These are phyloP conservation scores for Periconia digitata DNA, from an alignment of 2,329 filamentous ascomycete genomes.

Conservation along the genomic window DNA sequence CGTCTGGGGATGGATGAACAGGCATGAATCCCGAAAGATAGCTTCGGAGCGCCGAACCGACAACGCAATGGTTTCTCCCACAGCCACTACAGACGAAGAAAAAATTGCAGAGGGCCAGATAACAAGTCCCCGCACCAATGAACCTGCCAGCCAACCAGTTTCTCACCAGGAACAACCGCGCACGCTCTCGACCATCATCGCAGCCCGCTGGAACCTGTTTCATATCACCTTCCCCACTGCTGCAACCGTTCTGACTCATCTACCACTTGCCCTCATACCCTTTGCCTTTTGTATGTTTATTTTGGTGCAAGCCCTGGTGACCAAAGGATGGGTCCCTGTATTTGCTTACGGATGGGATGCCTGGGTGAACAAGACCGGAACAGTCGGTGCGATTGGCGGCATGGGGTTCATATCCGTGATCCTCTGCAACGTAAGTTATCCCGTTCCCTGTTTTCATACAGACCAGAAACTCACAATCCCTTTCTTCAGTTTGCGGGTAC, in stretches of 20 bases:
- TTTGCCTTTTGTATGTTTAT: constrained; percentile 77
- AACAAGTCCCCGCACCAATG: not conserved
- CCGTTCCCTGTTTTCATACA: not conserved
- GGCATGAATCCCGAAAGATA: constrained; percentile 64
- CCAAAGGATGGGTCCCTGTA: constrained; percentile 72
- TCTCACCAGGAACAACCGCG: constrained; percentile 17
- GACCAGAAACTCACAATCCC: not conserved
- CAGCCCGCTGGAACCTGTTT: constrained; percentile 57
- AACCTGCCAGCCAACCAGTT: too few species aligned
- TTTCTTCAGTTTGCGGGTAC: constrained; percentile 68
- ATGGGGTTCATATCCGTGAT: constrained; percentile 74
- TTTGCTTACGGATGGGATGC: constrained; percentile 75
- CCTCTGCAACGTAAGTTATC: constrained; percentile 65
- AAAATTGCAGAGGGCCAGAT: constrained; percentile 2
- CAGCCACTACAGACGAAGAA: not conserved
- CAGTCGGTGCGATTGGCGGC: constrained; percentile 67
- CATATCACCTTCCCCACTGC: constrained; percentile 73
- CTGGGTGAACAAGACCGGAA: constrained; percentile 70
- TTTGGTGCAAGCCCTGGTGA: constrained; percentile 70
- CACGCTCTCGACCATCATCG: constrained; percentile 57
- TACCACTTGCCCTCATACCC: constrained; percentile 69
- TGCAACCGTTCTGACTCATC: constrained; percentile 64
- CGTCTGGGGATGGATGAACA: constrained; percentile 62
- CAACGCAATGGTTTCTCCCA: not conserved
- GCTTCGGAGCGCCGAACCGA: constrained; percentile 55